phyloP scores from a whole-genome alignment of 106 monocot species.

The Hemerocallis citrina region DNA sequence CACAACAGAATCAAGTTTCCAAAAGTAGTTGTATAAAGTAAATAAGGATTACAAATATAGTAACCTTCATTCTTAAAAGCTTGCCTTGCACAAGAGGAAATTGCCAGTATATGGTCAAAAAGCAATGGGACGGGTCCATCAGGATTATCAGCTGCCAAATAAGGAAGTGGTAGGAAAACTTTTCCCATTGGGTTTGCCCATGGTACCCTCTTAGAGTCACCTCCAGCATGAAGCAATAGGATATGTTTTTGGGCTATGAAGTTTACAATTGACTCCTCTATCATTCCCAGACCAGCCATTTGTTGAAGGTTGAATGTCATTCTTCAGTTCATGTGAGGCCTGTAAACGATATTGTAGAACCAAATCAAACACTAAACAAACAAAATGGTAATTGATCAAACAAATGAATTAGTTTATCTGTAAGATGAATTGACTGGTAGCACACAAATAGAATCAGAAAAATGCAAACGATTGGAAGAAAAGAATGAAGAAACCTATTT shows the following conservation, averaged over 20 bases:
- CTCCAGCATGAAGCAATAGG: slow-evolving; percentile 95
- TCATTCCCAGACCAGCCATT: slow-evolving; percentile 16
- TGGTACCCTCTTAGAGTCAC: slow-evolving; percentile 95
- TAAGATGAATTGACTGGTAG: neutral
- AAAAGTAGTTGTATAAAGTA: slow-evolving; percentile 1
- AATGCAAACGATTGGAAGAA: neutral
- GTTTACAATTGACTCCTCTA: slow-evolving; percentile 19
- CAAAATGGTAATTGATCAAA: neutral
- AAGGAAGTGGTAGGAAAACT: slow-evolving; percentile 88
- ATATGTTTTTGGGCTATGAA: slow-evolving; percentile 56
- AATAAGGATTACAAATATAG: slow-evolving; percentile 21
- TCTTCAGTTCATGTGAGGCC: slow-evolving; percentile 16
- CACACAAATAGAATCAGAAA: neutral
- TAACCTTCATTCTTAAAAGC: slow-evolving; percentile 91
- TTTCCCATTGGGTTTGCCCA: slow-evolving; percentile 99
- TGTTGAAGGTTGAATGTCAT: slow-evolving; percentile 3
- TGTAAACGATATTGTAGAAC: slow-evolving; percentile 16
- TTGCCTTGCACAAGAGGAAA: slow-evolving; percentile 92
- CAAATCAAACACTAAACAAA: neutral
- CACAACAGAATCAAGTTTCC: neutral
- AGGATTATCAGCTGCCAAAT: slow-evolving; percentile 69
- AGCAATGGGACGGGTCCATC: slow-evolving; percentile 95
- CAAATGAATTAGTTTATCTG: neutral
- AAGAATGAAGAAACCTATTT: neutral
- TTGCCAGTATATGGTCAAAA: slow-evolving; percentile 98